Conservation (phyloP, 805 yeast species). For the Nakazawaea ishiwadae region DNA sequence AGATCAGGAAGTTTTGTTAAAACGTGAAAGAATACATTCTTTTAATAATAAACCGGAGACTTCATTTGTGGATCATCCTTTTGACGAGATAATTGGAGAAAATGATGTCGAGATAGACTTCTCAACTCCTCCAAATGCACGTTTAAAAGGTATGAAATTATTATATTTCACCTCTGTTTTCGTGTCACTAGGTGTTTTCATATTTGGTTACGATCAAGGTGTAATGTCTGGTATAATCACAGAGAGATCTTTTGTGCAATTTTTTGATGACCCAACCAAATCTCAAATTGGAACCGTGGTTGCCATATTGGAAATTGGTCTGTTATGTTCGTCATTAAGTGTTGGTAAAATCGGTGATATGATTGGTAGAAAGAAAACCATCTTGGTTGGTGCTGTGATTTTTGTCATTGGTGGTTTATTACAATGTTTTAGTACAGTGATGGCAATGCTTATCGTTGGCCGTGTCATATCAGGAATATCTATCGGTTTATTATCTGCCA, state of each 20-base stretch:
- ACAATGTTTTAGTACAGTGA: constrained; percentile 56
- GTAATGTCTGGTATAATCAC: constrained; percentile 86
- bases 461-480: constrained; percentile 81
- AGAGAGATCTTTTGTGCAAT: constrained; percentile 61
- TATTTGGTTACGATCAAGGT: constrained; percentile 85
- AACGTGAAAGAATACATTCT: not conserved
- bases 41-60: not conserved
- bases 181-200: constrained; percentile 59
- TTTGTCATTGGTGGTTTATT: constrained; percentile 73
- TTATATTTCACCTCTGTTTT: constrained; percentile 45
- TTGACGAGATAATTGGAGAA: not conserved
- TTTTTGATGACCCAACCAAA: constrained; percentile 70
- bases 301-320: constrained; percentile 85
- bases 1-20: not conserved
- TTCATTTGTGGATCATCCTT: not conserved
- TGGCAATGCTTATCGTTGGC: constrained; percentile 62
- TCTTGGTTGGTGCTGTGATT: constrained; percentile 67
- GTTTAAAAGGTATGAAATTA: constrained; percentile 21
- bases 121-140: constrained; percentile 14
- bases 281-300: constrained; percentile 81
- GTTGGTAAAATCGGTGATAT: constrained; percentile 75
- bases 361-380: constrained; percentile 75
- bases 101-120: constrained; percentile 15
- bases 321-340: constrained; percentile 66
- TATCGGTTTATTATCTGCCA: constrained; percentile 77